Evolutionary conservation across 2,329 filamentous ascomycete genomes (phyloP), one percentile per base, ranked within the genome.

Genomic region (Diaporthe sp.): DNA sequence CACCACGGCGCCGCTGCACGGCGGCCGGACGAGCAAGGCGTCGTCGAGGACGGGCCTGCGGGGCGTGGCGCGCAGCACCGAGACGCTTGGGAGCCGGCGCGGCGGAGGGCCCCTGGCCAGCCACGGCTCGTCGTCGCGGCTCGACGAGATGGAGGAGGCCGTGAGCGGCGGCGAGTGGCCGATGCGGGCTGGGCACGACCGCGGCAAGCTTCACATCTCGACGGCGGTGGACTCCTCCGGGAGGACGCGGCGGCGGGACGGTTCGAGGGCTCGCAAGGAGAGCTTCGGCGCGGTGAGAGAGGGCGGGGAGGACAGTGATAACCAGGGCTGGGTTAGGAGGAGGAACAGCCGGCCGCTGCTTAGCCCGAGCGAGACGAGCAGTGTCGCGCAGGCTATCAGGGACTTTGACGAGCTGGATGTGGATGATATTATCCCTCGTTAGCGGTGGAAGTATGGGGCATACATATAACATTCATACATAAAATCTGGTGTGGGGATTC

Each of bases 391-490:
- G 60, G 75, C 82, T 58, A 84, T 85, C 54, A 78, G 80, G 72
- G 83, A 84, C 76, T 84, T 85, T 81, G 83, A 85, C 60, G 80
- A 79, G 75, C 75, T 84, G 77, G 80, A 81, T 74, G 80, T 82
- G 54, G 68, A 74, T 35, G 73, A 67, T 57, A 72, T 66, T 8
- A 72, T 74, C 30, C 73, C 73, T 52, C 64, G 58, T 45, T 50
- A 42, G 58, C 58, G 45, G 17, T 17, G 19, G 4, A 10, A 9
- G 45, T n/a, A 28, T 50, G 28, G 69, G 19, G 45, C n/a, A 66
- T 17, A 19, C 22, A 45, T 12, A n/a, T 33, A 33, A 45, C 17
- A 47, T 55, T 70, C 38, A 19, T 45, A 33, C 8, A 42, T 15
- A n/a, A 70, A 57, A 58, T 70, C 38, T 10, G 67, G 67, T 8